phyloP scores from a whole-genome alignment of 2,329 filamentous ascomycete species.

The Cryoendolithus antarcticus region DNA sequence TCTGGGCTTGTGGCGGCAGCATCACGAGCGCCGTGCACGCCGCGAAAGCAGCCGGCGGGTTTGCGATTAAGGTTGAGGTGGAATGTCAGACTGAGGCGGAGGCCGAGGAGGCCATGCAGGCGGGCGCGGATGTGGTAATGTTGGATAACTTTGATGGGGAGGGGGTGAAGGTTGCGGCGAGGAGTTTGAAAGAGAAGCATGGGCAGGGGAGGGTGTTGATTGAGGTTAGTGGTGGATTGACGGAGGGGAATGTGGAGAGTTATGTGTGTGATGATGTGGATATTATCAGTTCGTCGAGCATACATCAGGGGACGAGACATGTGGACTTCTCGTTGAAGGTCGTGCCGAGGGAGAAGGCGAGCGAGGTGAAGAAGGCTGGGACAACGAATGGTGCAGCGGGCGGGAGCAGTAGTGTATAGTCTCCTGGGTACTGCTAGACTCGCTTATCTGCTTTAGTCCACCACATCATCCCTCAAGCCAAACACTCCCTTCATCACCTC shows the following conservation, averaged over 20 bases:
- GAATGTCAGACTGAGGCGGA: slow-evolving; percentile 82
- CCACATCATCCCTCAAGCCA: slow-evolving; percentile 58
- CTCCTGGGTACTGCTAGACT: too few species aligned
- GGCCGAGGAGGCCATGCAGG: slow-evolving; percentile 80
- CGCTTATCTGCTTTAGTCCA: slow-evolving; percentile 31
- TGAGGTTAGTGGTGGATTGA: slow-evolving; percentile 90
- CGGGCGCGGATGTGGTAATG: slow-evolving; percentile 94
- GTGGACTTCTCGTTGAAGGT: slow-evolving; percentile 97
- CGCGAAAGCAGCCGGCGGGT: slow-evolving; percentile 73
- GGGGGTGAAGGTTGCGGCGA: slow-evolving; percentile 62
- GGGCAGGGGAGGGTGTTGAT: slow-evolving; percentile 50
- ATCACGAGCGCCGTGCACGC: slow-evolving; percentile 78
- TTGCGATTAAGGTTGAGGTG: slow-evolving; percentile 89
- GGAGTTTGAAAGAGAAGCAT: slow-evolving; percentile 68
- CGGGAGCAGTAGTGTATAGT: too few species aligned
- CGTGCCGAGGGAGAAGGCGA: slow-evolving; percentile 28
- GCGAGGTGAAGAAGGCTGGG: background rate
- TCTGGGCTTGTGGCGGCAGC: slow-evolving; percentile 72
- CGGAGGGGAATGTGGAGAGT: slow-evolving; percentile 64
- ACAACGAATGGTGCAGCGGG: too few species aligned
- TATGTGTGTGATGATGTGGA: slow-evolving; percentile 82
- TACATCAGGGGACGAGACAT: slow-evolving; percentile 88
- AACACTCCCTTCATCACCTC: slow-evolving; percentile 70
- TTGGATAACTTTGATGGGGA: slow-evolving; percentile 85
- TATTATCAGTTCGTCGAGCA: slow-evolving; percentile 89